Evolutionary conservation across 768 basidiomycete species (phyloP).

Genomic region (Leccinum variicolor): DNA sequence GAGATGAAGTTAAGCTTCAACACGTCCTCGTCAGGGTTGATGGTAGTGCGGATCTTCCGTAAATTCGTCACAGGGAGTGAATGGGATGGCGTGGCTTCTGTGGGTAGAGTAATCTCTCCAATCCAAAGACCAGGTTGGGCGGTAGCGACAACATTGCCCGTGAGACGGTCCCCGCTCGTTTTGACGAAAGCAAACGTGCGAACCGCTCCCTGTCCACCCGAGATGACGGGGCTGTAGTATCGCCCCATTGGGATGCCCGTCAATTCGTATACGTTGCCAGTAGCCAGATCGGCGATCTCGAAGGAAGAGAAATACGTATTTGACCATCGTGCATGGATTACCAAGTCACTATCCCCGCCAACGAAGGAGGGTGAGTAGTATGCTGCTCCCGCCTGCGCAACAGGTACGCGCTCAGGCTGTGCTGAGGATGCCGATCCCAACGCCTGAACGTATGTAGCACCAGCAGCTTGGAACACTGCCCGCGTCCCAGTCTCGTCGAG

Average conservation of each 20-base stretch:
- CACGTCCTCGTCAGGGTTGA: conserved; percentile 38
- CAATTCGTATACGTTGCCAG: conserved; percentile 45
- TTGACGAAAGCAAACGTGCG: conserved; percentile 64
- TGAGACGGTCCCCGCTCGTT: conserved; percentile 54
- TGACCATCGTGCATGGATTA: conserved; percentile 71
- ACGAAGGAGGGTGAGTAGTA: conserved; percentile 69
- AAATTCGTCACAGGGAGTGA: conserved; percentile 44
- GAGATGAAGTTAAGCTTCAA: conserved; percentile 56
- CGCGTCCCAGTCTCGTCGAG: conserved; percentile 51
- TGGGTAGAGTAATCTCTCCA: conserved; percentile 53
- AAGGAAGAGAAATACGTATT: conserved; percentile 58
- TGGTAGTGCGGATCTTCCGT: conserved; percentile 49
- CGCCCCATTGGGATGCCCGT: conserved; percentile 60
- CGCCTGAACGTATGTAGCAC: conserved; percentile 31
- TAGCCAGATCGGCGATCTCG: conserved; percentile 55
- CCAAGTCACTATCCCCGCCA: conserved; percentile 37
- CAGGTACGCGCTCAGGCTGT: conserved; percentile 45
- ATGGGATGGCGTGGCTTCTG: conserved; percentile 15
- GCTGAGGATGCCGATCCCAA: conserved; percentile 28
- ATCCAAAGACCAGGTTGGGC: conserved; percentile 62
- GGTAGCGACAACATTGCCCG: conserved; percentile 64
- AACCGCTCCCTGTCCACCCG: conserved; percentile 35
- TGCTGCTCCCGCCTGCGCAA: conserved; percentile 42
- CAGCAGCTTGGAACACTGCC: conserved; percentile 68
- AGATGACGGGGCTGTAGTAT: conserved; percentile 59